Evolutionary conservation across 768 basidiomycete genomes (phyloP).

Genomic region (Mycena alexandri): DNA sequence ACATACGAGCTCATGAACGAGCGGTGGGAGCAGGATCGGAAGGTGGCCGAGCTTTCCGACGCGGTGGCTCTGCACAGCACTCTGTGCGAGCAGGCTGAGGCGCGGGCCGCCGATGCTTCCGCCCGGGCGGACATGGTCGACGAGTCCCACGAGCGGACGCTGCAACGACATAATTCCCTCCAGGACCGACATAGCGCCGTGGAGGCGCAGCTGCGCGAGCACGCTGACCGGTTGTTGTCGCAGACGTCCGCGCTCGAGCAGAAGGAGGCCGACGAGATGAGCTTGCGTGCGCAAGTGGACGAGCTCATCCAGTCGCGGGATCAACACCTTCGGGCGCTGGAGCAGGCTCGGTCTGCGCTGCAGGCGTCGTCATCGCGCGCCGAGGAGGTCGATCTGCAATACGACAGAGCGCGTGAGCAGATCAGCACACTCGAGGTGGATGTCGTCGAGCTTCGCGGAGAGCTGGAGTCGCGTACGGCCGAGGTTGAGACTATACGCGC

Average conservation of each 20-base stretch:
- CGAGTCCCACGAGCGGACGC: conserved; percentile 71
- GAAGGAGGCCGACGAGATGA: conserved; percentile 81
- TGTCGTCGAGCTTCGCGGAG: conserved; percentile 81
- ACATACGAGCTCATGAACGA: conserved; percentile 72
- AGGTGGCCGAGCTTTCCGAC: conserved; percentile 78
- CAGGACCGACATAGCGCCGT: conserved; percentile 71
- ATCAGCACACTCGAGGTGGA: conserved; percentile 81
- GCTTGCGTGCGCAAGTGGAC: conserved; percentile 74
- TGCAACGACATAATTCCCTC: conserved; percentile 77
- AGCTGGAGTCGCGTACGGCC: conserved; percentile 79
- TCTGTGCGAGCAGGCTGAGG: conserved; percentile 83
- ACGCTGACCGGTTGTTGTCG: conserved; percentile 77
- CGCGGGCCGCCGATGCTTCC: conserved; percentile 78
- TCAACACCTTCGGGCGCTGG: conserved; percentile 88
- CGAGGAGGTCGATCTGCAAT: conserved; percentile 81
- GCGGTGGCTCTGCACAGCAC: conserved; percentile 83
- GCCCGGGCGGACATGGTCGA: conserved; percentile 84
- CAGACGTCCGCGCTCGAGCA: conserved; percentile 83
- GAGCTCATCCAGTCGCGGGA: conserved; percentile 80
- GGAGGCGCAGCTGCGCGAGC: conserved; percentile 80
- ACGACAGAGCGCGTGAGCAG: conserved; percentile 77
- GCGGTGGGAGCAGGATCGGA: conserved; percentile 75
- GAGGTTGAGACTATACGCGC: conserved; percentile 80
- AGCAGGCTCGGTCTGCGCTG: conserved; percentile 86
- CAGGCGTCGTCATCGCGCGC: conserved; percentile 81